phyloP scores from a whole-genome alignment of 2,329 filamentous ascomycete species.

The Penicillium sp. region DNA sequence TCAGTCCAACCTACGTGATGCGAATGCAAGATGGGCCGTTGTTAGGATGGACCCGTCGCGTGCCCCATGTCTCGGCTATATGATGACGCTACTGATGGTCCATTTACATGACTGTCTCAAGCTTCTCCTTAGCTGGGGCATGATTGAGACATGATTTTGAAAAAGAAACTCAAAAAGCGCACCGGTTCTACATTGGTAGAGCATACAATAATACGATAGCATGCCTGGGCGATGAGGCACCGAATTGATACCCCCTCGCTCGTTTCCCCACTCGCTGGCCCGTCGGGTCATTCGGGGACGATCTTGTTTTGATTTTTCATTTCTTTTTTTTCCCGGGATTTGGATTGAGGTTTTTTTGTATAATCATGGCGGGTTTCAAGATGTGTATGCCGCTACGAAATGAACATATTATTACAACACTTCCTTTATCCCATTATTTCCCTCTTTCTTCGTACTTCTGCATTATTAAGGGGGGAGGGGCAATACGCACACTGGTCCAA shows the following conservation, averaged over 20 bases:
- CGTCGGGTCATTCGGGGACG: not conserved
- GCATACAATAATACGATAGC: not conserved
- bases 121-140: not conserved
- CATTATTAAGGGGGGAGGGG: not conserved
- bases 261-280: not conserved
- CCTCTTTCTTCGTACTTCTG: not conserved
- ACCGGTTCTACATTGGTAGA: not conserved
- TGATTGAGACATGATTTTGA: not conserved
- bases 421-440: not conserved
- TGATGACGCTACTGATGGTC: not conserved
- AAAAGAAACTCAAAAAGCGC: not conserved
- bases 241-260: constrained; percentile 5
- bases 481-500: not conserved
- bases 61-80: constrained; percentile 10
- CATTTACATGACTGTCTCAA: not conserved
- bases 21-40: constrained; percentile 8
- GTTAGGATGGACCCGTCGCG: constrained; percentile 26
- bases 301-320: not conserved
- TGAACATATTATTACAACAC: not conserved
- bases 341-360: not conserved
- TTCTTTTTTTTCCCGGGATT: not conserved
- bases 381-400: not conserved
- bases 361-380: not conserved
- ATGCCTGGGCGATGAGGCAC: constrained; percentile 11
- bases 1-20: constrained; percentile 9